Evolutionary conservation across 2,329 filamentous ascomycete species (phyloP), one percentile per base, ranked within the genome.

Genomic region (Paracorniculantispora psalliotae): DNA sequence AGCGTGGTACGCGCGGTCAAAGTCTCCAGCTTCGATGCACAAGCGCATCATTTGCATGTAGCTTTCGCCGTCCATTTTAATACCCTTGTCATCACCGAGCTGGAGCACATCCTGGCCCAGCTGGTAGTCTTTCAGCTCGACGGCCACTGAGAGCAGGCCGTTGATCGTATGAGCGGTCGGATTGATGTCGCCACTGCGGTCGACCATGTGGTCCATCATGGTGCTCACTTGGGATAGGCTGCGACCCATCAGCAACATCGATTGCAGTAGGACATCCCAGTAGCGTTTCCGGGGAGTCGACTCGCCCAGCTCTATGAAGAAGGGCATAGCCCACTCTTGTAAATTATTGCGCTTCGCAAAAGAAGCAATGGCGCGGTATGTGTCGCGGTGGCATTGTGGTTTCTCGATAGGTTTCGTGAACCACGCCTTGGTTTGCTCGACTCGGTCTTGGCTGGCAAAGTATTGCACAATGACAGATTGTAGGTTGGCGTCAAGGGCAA

Each of bases 101-200:
- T 81, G 75, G 49, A 91, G 79, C 62, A 92, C 89, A 13, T 90
- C 82, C 68, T 92, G 86, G 5, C 90, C 90, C 48, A 90, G 77
- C 64, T 89, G 85, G 0, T 85, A 80, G 65, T 96, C 87, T 12
- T 86, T 79, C 57, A 81, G 81, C n/a, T 83, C 82, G 63, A 88
- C 86, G 10, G 91, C 90, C 59, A 87, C 85, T 56, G 84, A 81
- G 19, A 97, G 80, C 26, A 97, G 79, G 6, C 78, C 76, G 67
- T 97, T 96, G 66, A 97, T 85, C 6, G 89, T 91, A 3, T 81
- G 74, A 7, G 86, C 86, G 57, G 90, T 87, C 0, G 91, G 84
- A 7, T 77, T 72, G 3, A 81, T 64, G 17, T 75, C 73, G 59
- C 77, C 69, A 59, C 80, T 71, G 21, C 86, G 79, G 46, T 82